Percentiles rank a stretch among this genome's conserved stretches.
These are phyloP conservation scores for Starmerella bombicola DNA, from an alignment of 805 yeast species.

Conservation along the genomic window DNA sequence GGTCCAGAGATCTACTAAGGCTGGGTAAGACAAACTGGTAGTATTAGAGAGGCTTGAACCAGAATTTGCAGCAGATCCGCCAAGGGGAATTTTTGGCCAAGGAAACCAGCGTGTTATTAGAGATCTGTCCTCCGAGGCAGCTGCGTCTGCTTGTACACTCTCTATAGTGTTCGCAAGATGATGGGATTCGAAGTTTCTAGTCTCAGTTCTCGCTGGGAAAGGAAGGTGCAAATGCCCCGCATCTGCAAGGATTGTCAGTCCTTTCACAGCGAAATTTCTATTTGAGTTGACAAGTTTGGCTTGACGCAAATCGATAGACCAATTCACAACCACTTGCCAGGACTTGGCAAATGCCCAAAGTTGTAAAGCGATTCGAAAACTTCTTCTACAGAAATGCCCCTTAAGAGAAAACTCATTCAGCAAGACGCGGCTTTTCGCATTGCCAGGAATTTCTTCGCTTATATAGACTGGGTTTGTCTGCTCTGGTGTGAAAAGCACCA, in stretches of 20 bases:
- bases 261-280: too few relatives aligned
- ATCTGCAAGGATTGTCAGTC: too few relatives aligned
- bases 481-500: constrained; percentile 13
- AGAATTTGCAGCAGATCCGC: neutral
- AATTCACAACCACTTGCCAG: too few relatives aligned
- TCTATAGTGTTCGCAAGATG: too few relatives aligned
- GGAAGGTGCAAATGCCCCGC: too few relatives aligned
- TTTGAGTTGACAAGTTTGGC: too few relatives aligned
- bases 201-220: too few relatives aligned
- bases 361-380: constrained; percentile 13
- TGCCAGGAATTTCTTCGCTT: constrained; percentile 10
- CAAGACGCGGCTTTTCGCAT: neutral
- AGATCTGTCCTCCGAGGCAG: too few relatives aligned
- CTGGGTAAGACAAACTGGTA: constrained; percentile 21
- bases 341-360: constrained; percentile 1
- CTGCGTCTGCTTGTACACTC: too few relatives aligned
- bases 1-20: constrained; percentile 24
- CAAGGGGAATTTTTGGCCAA: constrained; percentile 2
- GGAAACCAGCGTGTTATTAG: constrained; percentile 7
- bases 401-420: constrained; percentile 6
- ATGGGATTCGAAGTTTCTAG: too few relatives aligned
- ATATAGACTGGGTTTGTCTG: constrained; percentile 18
- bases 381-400: constrained; percentile 1
- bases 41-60: neutral
- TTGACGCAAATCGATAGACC: too few relatives aligned